Base-by-base conservation (phyloP, 345 rosid species). In the Angophora floribunda region DNA sequence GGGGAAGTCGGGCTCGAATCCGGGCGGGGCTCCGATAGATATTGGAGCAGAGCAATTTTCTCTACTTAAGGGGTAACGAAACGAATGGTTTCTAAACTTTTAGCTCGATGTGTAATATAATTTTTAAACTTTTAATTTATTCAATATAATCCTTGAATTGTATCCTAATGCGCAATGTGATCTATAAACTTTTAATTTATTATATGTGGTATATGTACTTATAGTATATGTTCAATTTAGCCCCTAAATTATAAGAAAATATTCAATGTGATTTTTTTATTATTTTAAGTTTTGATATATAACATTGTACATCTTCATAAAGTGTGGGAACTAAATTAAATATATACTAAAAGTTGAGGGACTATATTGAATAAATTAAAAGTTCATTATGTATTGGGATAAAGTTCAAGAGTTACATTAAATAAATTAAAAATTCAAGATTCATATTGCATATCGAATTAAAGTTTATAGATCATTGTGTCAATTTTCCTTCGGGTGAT, bases 41-140 rank as follows among this genome's bases (percentile, higher is more conserved):
- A 32, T 2, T 9, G 80, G 13, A 70, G 45, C 24, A 0, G 0
- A 17, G 17, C 78, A 61, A 61, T 0, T 26, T 26, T 59, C 8
- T 7, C 6, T 16, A 13, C 17, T 21, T 55, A 55, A 55, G 9
- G 13, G 28, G 28, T 55, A 28, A 55, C 16, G 41, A 36, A 22
- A 55, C 0, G 21, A 55, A 55, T 1, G 30, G 1, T 26, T n/a
- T 0, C 0, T 26, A 14, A 26, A 61, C 26, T 22, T 36, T 22
- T 55, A 0, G 28, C 28, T 22, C 0, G 0, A 1, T 22, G 0
- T 22, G 12, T 55, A 22, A 55, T 22, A 55, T 55, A 21, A 0
- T 55, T 1, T 10, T 0, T 55, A 12, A 55, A 55, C 0, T 8
- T 55, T 55, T 22, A 0, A 55, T 4, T 21, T 55, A 0, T 55